Evolutionary conservation across 495 filamentous ascomycete genomes (phyloP).

Genomic region (Hypoxylon subgilvum): DNA sequence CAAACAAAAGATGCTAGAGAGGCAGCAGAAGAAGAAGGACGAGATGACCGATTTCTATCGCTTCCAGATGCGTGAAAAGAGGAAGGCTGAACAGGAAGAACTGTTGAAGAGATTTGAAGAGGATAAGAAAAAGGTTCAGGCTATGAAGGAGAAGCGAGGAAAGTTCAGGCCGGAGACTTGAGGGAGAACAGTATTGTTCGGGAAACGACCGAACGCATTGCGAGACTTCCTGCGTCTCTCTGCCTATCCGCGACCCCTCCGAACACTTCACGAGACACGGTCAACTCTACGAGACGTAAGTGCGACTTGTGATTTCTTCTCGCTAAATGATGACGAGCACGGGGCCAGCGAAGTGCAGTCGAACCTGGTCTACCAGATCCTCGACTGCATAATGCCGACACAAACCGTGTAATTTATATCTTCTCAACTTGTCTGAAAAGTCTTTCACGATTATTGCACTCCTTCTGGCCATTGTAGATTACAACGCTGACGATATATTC

Average conservation of each 20-base stretch:
- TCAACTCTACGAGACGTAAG: conserved; percentile 4
- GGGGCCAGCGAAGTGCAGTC: conserved; percentile 56
- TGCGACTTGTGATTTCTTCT: conserved; percentile 1
- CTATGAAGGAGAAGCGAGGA: conserved; percentile 65
- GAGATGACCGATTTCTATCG: conserved; percentile 85
- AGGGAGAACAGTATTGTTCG: conserved; percentile 12
- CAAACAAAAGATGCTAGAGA: conserved; percentile 75
- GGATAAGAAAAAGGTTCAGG: conserved; percentile 66
- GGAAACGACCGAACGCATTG: too few relatives aligned
- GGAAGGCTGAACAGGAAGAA: conserved; percentile 78
- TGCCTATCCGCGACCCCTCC: neutral
- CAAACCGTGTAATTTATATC: conserved; percentile 57
- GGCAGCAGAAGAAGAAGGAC: conserved; percentile 65
- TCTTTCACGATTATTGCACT: neutral
- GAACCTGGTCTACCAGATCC: conserved; percentile 35
- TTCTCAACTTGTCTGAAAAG: conserved; percentile 58
- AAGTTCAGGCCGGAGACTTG: conserved; percentile 61
- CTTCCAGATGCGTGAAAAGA: conserved; percentile 88
- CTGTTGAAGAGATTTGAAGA: conserved; percentile 70
- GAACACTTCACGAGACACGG: neutral
- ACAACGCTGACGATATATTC: neutral
- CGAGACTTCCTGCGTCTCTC: too few relatives aligned
- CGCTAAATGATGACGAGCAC: conserved; percentile 58
- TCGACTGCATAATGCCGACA: conserved; percentile 48
- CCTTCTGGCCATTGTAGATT: neutral